Evolutionary conservation across 1,139 yeast genomes (phyloP).

Genomic region (Debaryomyces nepalensis): DNA sequence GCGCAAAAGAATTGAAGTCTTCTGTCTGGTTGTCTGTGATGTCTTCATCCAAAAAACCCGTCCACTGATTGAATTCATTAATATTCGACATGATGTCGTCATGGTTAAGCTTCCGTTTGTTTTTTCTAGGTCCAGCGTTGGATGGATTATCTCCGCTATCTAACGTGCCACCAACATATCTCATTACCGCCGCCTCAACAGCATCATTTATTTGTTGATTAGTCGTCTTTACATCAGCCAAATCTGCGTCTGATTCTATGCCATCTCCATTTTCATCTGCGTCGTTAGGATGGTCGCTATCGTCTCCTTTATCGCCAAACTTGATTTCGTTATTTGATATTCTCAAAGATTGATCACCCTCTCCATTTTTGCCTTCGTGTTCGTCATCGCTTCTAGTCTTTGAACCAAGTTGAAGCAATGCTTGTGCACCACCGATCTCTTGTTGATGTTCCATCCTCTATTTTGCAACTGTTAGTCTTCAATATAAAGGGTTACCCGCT

Average conservation of each 20-base stretch:
- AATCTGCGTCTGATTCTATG: slow-evolving; percentile 25
- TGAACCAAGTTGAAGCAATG: slow-evolving; percentile 47
- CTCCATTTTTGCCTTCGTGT: slow-evolving; percentile 15
- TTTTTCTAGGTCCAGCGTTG: slow-evolving; percentile 19
- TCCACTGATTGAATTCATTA: slow-evolving; percentile 57
- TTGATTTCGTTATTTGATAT: slow-evolving; percentile 8
- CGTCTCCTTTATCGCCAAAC: slow-evolving; percentile 16
- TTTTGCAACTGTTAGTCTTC: slow-evolving; percentile 17
- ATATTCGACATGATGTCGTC: slow-evolving; percentile 42
- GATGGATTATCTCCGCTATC: slow-evolving; percentile 27
- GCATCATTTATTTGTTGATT: slow-evolving; percentile 54
- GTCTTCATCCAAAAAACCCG: slow-evolving; percentile 54
- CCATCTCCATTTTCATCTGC: slow-evolving; percentile 17
- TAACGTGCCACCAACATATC: slow-evolving; percentile 66
- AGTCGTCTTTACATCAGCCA: slow-evolving; percentile 31
- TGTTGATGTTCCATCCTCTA: slow-evolving; percentile 38
- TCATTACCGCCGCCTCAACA: slow-evolving; percentile 77
- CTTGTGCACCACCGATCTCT: slow-evolving; percentile 53
- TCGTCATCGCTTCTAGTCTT: slow-evolving; percentile 31
- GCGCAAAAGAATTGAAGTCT: slow-evolving; percentile 17
- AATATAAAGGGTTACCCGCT: slow-evolving; percentile 27
- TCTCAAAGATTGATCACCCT: slow-evolving; percentile 11
- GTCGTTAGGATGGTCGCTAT: slow-evolving; percentile 13
- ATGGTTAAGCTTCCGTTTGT: slow-evolving; percentile 21
- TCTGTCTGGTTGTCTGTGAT: slow-evolving; percentile 21